These are phyloP conservation scores for Dysphania ambrosioides DNA, from an alignment of 148 eudicot species.

Conservation along the genomic window DNA sequence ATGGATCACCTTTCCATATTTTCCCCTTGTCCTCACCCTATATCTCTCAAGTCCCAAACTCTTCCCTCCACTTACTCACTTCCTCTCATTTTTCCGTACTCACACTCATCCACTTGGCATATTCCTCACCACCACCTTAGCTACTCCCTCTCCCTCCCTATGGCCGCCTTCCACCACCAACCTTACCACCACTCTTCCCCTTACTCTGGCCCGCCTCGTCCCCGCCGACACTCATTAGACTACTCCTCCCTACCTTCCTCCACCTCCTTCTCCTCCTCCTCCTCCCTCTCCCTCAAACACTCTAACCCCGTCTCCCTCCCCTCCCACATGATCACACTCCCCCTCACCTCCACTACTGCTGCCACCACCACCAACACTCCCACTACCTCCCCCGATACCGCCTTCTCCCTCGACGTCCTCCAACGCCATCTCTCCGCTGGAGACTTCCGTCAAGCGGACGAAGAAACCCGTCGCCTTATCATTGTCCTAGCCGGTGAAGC, in stretches of 20 bases:
- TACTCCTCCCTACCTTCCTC: constrained; percentile 35
- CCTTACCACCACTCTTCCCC: constrained; percentile 42
- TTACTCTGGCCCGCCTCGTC: constrained; percentile 20
- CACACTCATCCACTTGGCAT: background rate
- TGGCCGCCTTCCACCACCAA: constrained; percentile 69
- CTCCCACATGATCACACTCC: constrained; percentile 16
- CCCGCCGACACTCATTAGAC: constrained; percentile 53
- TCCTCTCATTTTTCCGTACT: too few species aligned
- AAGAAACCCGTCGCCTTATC: constrained; percentile 85
- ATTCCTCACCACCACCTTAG: background rate
- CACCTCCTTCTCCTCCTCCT: constrained; percentile 24
- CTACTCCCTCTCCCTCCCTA: constrained; percentile 7
- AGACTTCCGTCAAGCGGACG: constrained; percentile 77
- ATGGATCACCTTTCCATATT: constrained; percentile 33
- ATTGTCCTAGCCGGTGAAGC: constrained; percentile 76
- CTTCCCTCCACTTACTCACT: background rate
- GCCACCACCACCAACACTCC: constrained; percentile 31
- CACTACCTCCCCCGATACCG: constrained; percentile 13
- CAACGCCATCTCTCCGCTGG: constrained; percentile 36
- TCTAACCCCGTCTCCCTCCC: constrained; percentile 15
- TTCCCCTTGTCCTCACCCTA: constrained; percentile 29
- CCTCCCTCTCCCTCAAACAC: constrained; percentile 27
- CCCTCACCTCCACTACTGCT: constrained; percentile 29
- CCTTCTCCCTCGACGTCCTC: constrained; percentile 54
- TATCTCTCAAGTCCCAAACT: background rate